Evolutionary conservation across 495 filamentous ascomycete genomes (phyloP).

Genomic region (Penicillium nucicola): DNA sequence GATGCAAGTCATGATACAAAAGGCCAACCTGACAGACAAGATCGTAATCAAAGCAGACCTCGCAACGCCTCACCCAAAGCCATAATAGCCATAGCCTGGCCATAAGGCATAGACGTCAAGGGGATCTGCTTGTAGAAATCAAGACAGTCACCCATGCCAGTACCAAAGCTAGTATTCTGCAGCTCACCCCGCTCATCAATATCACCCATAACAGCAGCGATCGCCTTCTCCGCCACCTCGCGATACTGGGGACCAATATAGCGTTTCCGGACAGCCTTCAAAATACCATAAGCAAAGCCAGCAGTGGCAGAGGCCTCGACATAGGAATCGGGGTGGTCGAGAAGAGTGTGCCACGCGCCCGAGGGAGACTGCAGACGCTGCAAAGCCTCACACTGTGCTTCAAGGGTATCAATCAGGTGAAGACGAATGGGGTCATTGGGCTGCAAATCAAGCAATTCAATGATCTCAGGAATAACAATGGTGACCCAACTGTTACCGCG

Average conservation of each 20-base stretch:
- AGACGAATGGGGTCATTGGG: slow-evolving; percentile 54
- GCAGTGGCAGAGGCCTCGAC: slow-evolving; percentile 70
- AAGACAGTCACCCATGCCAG: slow-evolving; percentile 62
- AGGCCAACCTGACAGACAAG: background rate
- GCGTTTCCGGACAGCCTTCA: slow-evolving; percentile 65
- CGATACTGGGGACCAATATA: slow-evolving; percentile 54
- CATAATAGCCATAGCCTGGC: slow-evolving; percentile 76
- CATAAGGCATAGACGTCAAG: slow-evolving; percentile 72
- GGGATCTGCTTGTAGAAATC: slow-evolving; percentile 70
- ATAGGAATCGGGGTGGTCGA: slow-evolving; percentile 63
- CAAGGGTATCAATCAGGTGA: slow-evolving; percentile 58
- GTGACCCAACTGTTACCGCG: slow-evolving; percentile 68
- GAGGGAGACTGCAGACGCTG: slow-evolving; percentile 48
- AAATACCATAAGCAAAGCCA: slow-evolving; percentile 70
- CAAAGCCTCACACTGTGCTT: slow-evolving; percentile 61
- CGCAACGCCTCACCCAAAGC: slow-evolving; percentile 63
- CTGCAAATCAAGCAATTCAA: slow-evolving; percentile 61
- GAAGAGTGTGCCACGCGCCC: slow-evolving; percentile 66
- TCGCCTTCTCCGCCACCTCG: slow-evolving; percentile 55
- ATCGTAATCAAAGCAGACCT: background rate
- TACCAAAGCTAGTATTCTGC: slow-evolving; percentile 68
- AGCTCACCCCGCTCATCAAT: slow-evolving; percentile 62
- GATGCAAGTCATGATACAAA: background rate
- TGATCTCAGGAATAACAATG: slow-evolving; percentile 70
- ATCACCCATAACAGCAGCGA: slow-evolving; percentile 56